These are phyloP conservation scores for Hordeum marinum DNA, from an alignment of 176 grass and related monocot genomes.

Conservation along the genomic window DNA sequence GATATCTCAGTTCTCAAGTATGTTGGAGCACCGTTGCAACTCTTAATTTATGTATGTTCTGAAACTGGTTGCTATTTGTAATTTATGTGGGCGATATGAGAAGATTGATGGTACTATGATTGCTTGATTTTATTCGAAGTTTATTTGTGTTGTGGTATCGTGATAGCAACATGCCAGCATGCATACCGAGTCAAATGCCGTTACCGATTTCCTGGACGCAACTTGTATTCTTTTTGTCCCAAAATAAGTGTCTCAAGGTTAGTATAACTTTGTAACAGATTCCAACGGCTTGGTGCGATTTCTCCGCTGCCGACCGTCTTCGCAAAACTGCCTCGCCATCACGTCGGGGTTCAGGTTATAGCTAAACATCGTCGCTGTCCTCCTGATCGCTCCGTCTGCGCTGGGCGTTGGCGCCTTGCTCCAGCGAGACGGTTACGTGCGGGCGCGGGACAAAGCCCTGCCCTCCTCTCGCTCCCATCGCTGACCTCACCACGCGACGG, in stretches of 20 bases:
- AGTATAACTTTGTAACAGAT: too few species aligned
- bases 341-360: neutral
- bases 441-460: slow-evolving; percentile 13
- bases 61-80: neutral
- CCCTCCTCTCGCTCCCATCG: neutral
- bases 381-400: neutral
- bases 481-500: slow-evolving; percentile 1
- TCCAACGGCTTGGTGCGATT: neutral
- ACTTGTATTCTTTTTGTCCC: too few species aligned
- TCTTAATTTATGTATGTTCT: neutral
- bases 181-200: neutral
- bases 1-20: neutral
- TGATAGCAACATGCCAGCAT: neutral
- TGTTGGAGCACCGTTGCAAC: slow-evolving; percentile 7
- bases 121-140: neutral
- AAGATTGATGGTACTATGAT: neutral
- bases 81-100: neutral
- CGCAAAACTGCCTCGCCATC: slow-evolving; percentile 2
- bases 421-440: neutral
- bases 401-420: neutral
- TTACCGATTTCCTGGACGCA: neutral
- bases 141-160: neutral
- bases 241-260: too few species aligned
- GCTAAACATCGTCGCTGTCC: neutral
- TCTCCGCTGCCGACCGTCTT: neutral